phyloP scores from a whole-genome alignment of 2,329 filamentous ascomycete species.

The Tolypocladium pustulatum region DNA sequence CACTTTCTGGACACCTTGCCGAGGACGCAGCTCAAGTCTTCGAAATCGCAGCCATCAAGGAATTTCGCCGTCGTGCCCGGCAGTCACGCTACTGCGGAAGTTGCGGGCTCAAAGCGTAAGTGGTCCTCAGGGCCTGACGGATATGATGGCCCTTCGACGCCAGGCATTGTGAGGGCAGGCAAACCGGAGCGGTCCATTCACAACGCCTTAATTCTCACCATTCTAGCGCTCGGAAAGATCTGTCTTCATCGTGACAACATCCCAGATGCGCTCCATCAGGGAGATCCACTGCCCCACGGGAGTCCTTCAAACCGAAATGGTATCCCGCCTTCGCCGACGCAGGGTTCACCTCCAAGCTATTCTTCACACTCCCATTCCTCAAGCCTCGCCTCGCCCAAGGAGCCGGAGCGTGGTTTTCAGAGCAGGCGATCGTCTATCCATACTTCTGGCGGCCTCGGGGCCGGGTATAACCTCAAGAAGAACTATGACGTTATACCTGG shows the following conservation, averaged over 20 bases:
- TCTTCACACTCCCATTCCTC: conserved; percentile 38
- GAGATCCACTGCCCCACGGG: conserved; percentile 20
- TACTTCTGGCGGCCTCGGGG: conserved; percentile 17
- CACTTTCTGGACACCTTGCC: conserved; percentile 41
- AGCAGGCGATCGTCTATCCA: conserved; percentile 44
- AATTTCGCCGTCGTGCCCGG: conserved; percentile 20
- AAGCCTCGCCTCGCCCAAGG: conserved; percentile 40
- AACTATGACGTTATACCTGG: conserved; percentile 86
- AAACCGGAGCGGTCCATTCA: conserved; percentile 57
- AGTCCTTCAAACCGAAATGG: conserved; percentile 36
- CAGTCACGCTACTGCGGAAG: conserved; percentile 14
- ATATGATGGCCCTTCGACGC: conserved; percentile 17
- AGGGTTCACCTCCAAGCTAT: conserved; percentile 41
- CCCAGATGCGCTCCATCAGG: conserved; percentile 42
- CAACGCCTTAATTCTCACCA: conserved; percentile 71
- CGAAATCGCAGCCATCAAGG: conserved; percentile 18
- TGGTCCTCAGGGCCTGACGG: conserved; percentile 35
- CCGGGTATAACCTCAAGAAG: conserved; percentile 23
- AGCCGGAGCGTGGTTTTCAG: conserved; percentile 32
- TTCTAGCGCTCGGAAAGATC: conserved; percentile 80
- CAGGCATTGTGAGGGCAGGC: conserved; percentile 27
- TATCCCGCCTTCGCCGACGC: conserved; percentile 38
- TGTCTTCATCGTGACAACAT: conserved; percentile 47
- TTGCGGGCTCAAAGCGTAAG: conserved; percentile 41
- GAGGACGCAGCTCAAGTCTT: conserved; percentile 13